These are phyloP conservation scores for Aureobasidium sp. DNA, from an alignment of 2,329 filamentous ascomycete species.

Conservation along the genomic window DNA sequence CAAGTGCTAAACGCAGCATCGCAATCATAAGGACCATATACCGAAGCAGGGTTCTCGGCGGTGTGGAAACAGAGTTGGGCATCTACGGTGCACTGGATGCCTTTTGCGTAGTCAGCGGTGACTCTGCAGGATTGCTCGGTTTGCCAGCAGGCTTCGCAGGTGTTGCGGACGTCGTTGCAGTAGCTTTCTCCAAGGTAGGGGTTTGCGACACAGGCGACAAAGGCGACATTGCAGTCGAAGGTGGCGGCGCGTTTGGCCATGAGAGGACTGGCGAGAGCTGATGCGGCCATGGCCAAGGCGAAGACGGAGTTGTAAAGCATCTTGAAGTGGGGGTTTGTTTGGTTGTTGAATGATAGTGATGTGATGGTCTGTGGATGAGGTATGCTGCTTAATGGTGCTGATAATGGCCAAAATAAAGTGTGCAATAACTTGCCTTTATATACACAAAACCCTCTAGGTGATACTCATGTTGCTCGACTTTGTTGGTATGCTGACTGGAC, in stretches of 20 bases:
- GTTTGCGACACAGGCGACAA: background rate
- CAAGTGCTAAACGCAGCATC: constrained; percentile 1
- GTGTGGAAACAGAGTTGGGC: background rate
- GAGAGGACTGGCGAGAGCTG: background rate
- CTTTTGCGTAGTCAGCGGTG: background rate
- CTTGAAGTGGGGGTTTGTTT: background rate
- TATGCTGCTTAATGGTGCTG: background rate
- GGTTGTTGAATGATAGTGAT: background rate
- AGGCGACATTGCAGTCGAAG: constrained; percentile 7
- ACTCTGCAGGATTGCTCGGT: constrained; percentile 6
- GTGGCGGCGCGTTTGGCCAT: background rate
- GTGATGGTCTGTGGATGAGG: background rate
- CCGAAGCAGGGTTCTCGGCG: background rate
- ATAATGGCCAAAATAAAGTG: background rate
- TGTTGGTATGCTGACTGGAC: background rate
- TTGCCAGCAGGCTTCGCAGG: constrained; percentile 5
- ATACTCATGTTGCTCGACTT: background rate
- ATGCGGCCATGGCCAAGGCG: background rate
- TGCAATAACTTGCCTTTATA: background rate
- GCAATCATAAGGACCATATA: background rate
- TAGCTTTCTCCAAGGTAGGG: background rate
- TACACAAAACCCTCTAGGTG: background rate
- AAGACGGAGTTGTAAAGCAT: background rate
- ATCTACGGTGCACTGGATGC: background rate
- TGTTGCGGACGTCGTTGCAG: constrained; percentile 5